Conservation (phyloP, 2,329 filamentous ascomycete genomes). For the Calonectria multiphialidica region DNA sequence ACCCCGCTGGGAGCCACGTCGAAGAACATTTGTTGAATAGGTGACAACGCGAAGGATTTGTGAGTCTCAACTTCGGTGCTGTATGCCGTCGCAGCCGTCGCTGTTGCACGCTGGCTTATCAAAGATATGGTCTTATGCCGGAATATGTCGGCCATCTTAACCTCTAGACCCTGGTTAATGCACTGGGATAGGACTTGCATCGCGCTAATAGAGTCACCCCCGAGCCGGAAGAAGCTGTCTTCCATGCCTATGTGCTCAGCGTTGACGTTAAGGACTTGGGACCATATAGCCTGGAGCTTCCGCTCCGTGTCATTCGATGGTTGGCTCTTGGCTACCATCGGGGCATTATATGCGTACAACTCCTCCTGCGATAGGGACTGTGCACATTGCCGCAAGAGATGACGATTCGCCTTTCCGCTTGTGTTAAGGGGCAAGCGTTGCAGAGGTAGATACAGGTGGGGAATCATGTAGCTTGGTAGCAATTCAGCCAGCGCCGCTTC, state of each 20-base stretch:
- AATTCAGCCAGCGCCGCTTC: not conserved
- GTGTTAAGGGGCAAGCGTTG: not conserved
- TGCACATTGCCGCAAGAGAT: constrained; percentile 12
- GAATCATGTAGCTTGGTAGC: constrained; percentile 34
- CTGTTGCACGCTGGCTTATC: not conserved
- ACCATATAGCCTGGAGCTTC: constrained; percentile 51
- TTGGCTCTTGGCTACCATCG: not conserved
- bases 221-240: constrained; percentile 44
- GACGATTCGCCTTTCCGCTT: constrained; percentile 16
- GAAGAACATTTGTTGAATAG: not conserved
- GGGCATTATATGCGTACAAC: not conserved
- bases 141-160: not conserved
- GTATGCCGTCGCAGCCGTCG: not conserved
- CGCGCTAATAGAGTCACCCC: constrained; percentile 58
- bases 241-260: constrained; percentile 59
- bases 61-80: too few species aligned
- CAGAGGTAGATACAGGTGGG: constrained; percentile 25
- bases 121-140: not conserved
- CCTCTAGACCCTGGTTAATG: not conserved
- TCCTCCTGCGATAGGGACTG: not conserved
- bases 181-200: constrained; percentile 49
- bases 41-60: not conserved
- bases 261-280: constrained; percentile 49
- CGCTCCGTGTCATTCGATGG: not conserved
- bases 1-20: not conserved